These are phyloP conservation scores for Thalassia testudinum DNA, from an alignment of 116 monocot species.

Conservation along the genomic window DNA sequence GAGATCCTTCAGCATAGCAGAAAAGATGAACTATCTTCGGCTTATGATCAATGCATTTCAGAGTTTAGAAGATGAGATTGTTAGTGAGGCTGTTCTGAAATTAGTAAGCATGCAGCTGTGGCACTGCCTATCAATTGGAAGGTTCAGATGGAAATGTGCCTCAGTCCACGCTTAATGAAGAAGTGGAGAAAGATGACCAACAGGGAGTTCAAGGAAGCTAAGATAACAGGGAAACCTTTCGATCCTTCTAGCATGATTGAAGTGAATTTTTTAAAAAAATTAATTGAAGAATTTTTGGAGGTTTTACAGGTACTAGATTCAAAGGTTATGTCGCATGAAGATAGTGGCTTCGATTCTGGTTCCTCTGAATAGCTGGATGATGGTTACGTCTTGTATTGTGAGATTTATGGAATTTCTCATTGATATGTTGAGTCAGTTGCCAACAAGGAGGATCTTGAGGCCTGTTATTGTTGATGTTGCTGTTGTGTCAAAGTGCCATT, in stretches of 20 bases:
- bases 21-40: slow-evolving; percentile 80
- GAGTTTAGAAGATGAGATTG: slow-evolving; percentile 97
- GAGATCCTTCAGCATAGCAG: slow-evolving; percentile 46
- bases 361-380: slow-evolving; percentile 48
- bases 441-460: slow-evolving; percentile 93
- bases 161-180: slow-evolving; percentile 77
- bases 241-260: slow-evolving; percentile 56
- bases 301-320: slow-evolving; percentile 83
- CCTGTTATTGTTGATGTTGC: slow-evolving; percentile 83
- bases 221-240: slow-evolving; percentile 49
- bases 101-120: slow-evolving; percentile 87
- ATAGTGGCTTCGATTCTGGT: slow-evolving; percentile 14
- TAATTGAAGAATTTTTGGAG: slow-evolving; percentile 97
- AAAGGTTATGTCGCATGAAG: slow-evolving; percentile 40
- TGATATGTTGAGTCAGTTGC: slow-evolving; percentile 94
- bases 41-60: slow-evolving; percentile 92
- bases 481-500: slow-evolving; percentile 92
- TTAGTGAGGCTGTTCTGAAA: slow-evolving; percentile 85
- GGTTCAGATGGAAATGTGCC: slow-evolving; percentile 95
- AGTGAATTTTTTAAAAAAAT: slow-evolving; percentile 60
- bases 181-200: slow-evolving; percentile 92
- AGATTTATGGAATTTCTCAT: slow-evolving; percentile 97
- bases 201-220: slow-evolving; percentile 69
- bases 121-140: slow-evolving; percentile 76
- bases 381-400: slow-evolving; percentile 81